These are phyloP conservation scores for Erysimum cheiranthoides DNA, from an alignment of 345 rosid species.

Conservation along the genomic window DNA sequence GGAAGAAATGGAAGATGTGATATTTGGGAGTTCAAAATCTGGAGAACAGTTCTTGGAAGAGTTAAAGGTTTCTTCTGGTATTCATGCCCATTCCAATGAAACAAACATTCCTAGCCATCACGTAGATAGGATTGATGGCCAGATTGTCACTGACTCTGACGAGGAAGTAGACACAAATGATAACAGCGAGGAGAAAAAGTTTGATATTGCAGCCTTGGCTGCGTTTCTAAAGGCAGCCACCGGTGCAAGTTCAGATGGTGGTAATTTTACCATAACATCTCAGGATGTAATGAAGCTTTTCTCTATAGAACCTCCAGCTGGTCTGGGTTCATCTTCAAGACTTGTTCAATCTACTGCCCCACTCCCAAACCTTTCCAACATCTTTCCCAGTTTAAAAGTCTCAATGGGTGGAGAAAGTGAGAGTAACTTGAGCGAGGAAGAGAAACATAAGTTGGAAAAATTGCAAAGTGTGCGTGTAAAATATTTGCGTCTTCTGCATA, in stretches of 20 bases:
- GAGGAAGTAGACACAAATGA: constrained; percentile 85
- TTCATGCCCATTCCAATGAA: constrained; percentile 55
- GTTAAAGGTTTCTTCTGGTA: constrained; percentile 59
- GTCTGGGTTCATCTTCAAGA: constrained; percentile 74
- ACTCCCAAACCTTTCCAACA: constrained; percentile 56
- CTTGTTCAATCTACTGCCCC: constrained; percentile 62
- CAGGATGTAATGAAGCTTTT: constrained; percentile 88
- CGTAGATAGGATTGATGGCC: constrained; percentile 67
- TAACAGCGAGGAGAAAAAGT: constrained; percentile 66
- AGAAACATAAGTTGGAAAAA: constrained; percentile 74
- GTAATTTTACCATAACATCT: constrained; percentile 65
- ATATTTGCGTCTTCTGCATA: constrained; percentile 79
- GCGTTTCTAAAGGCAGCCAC: constrained; percentile 87
- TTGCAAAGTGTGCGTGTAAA: constrained; percentile 72
- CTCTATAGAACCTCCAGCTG: constrained; percentile 81
- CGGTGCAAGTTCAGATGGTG: constrained; percentile 63
- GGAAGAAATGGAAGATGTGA: constrained; percentile 62
- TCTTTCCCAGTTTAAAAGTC: constrained; percentile 52
- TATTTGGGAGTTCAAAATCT: constrained; percentile 74
- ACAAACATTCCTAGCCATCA: constrained; percentile 56
- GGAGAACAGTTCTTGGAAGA: constrained; percentile 77
- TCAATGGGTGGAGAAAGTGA: constrained; percentile 53
- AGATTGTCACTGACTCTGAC: constrained; percentile 79
- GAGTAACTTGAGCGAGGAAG: constrained; percentile 73
- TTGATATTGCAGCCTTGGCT: constrained; percentile 83